Evolutionary conservation across 306 rosid genomes (phyloP), one percentile per base, ranked within the genome.

Genomic region (Glycyrrhiza uralensis): DNA sequence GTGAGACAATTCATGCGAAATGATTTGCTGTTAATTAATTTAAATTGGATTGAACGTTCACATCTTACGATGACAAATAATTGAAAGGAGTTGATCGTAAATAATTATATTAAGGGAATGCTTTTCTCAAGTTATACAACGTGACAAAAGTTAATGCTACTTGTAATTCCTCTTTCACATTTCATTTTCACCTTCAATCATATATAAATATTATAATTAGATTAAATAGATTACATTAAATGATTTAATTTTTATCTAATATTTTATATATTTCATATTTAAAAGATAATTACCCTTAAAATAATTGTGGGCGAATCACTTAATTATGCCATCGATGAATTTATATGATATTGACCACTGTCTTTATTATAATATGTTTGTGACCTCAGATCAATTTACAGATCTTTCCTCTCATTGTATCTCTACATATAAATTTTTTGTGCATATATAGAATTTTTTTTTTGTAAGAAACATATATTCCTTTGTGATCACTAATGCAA

Each of bases 1-100:
- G 45, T 32, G 15, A 47, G 32, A 29, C 32, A 67, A 49, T 24
- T 63, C 39, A 28, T 69, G 51, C 19, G 42, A 35, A 50, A 56
- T 47, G 50, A 80, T 62, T 71, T 66, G 29, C 17, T 20, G 13
- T 11, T 64, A 58, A 55, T 55, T 63, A 54, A 70, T 29, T 64
- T 49, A 13, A 13, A 57, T 59, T 13, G 4, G 18, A 54, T 69
- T 47, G 45, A 46, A 38, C 5, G 10, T 63, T 32, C 15, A 47
- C 30, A 47, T 17, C 62, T 45, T 67, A 44, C 30, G 7, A 51
- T 64, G 26, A 14, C 60, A 42, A 55, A 57, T 58, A 66, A 66
- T 58, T 32, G 35, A 67, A 45, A 44, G 70, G 61, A 36, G 26
- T n/a, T n/a, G n/a, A n/a, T 57, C n/a, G 17, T 18, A 29, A 13